Conservation (phyloP, 2,329 filamentous ascomycete genomes). For the Epichloe elymi region DNA sequence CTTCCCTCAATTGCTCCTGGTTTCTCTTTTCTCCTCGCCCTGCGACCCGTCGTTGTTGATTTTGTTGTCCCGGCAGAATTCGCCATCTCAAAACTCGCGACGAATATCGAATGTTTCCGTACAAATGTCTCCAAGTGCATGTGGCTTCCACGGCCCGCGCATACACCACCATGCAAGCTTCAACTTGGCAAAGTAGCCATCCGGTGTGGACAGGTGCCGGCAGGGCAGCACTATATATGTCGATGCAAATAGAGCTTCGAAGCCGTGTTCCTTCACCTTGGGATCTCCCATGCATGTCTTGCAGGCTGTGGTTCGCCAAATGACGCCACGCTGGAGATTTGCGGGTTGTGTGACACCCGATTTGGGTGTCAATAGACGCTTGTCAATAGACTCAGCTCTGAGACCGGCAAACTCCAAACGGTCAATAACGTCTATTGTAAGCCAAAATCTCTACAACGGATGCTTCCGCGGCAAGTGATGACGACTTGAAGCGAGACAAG, state of each 20-base stretch:
- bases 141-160: background rate
- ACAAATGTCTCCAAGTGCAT: background rate
- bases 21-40: background rate
- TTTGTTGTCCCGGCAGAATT: background rate
- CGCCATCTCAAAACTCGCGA: background rate
- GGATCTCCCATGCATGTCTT: background rate
- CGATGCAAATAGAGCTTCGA: background rate
- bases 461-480: background rate
- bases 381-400: constrained; percentile 16
- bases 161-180: background rate
- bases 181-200: background rate
- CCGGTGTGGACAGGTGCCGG: background rate
- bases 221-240: background rate
- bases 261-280: background rate
- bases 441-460: constrained; percentile 1
- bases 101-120: too few relatives aligned
- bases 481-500: background rate
- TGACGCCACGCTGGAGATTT: constrained; percentile 5
- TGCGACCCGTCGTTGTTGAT: background rate
- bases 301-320: constrained; percentile 15
- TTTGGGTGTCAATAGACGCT: constrained; percentile 23
- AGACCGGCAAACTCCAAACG: constrained; percentile 4
- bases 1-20: too few relatives aligned
- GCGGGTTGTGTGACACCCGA: constrained; percentile 12
- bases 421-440: constrained; percentile 4